Conservation (phyloP, 768 basidiomycete species). For the Russula sp. region DNA sequence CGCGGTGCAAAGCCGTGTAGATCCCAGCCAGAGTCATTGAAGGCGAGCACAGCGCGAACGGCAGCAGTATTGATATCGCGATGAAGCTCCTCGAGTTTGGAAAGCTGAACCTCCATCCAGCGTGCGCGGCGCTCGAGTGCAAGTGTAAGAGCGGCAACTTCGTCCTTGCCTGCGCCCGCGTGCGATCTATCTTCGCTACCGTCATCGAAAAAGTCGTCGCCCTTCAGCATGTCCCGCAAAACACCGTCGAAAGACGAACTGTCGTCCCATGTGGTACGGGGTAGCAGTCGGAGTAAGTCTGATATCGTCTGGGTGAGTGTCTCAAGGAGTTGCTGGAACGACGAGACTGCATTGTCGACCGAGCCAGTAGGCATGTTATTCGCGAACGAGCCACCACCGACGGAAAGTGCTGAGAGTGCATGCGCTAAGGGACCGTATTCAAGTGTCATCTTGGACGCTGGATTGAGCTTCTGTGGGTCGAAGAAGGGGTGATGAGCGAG, state of each 20-base stretch:
- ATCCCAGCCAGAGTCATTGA: constrained; percentile 86
- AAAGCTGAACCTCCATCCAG: constrained; percentile 90
- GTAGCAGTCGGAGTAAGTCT: constrained; percentile 74
- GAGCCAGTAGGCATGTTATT: constrained; percentile 78
- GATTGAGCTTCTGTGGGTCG: constrained; percentile 59
- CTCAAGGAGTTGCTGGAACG: constrained; percentile 83
- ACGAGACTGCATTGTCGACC: constrained; percentile 86
- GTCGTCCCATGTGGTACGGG: constrained; percentile 85
- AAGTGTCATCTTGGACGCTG: constrained; percentile 71
- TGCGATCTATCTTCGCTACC: constrained; percentile 55
- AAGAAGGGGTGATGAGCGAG: constrained; percentile 69
- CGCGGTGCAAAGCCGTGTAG: constrained; percentile 58
- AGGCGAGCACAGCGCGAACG: constrained; percentile 70
- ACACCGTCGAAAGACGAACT: constrained; percentile 85
- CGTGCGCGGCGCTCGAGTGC: constrained; percentile 84
- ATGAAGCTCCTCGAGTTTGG: constrained; percentile 82
- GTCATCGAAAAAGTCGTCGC: constrained; percentile 75
- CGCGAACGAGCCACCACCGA: constrained; percentile 78
- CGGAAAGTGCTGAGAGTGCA: constrained; percentile 78
- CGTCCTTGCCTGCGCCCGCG: constrained; percentile 59
- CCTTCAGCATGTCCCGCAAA: constrained; percentile 80
- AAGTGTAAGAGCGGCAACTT: constrained; percentile 75
- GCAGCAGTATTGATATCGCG: constrained; percentile 87
- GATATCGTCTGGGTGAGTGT: constrained; percentile 88
- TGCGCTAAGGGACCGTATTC: constrained; percentile 83